Evolutionary conservation across 2,329 filamentous ascomycete genomes (phyloP).

Genomic region (Verticillium alfalfae): DNA sequence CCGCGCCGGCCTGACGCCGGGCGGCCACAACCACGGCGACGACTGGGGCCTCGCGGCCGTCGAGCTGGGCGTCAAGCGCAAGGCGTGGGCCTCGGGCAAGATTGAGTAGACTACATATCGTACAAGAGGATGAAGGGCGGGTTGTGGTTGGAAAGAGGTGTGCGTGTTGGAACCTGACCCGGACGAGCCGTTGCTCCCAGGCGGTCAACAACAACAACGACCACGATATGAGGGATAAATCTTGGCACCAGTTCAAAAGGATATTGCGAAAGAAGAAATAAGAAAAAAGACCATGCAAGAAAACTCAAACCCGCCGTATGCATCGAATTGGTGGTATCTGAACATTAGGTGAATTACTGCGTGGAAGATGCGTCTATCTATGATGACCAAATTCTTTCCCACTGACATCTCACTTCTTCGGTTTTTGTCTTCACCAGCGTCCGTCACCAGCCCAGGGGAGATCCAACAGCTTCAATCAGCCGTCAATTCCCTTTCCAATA

Average conservation of each 20-base stretch:
- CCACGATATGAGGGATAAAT: background rate
- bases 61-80: constrained; percentile 85
- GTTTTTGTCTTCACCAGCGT: background rate
- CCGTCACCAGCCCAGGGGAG: background rate
- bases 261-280: too few species aligned
- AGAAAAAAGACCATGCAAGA: background rate
- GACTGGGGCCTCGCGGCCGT: constrained; percentile 95
- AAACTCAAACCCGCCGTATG: background rate
- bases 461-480: background rate
- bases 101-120: constrained; percentile 30
- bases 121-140: too few species aligned
- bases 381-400: background rate
- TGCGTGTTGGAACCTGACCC: background rate
- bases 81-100: constrained; percentile 71
- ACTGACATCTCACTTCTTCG: background rate
- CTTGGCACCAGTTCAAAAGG: background rate
- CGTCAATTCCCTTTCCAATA: background rate
- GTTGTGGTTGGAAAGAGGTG: background rate
- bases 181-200: too few species aligned
- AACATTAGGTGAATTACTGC: constrained; percentile 3
- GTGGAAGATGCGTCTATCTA: constrained; percentile 1
- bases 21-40: constrained; percentile 86
- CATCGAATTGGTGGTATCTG: background rate
- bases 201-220: too few species aligned
- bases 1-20: constrained; percentile 67